Percentiles rank a stretch among this genome's conserved stretches.
Conservation (phyloP, 2,329 filamentous ascomycete genomes). For the Capronia coronata region DNA sequence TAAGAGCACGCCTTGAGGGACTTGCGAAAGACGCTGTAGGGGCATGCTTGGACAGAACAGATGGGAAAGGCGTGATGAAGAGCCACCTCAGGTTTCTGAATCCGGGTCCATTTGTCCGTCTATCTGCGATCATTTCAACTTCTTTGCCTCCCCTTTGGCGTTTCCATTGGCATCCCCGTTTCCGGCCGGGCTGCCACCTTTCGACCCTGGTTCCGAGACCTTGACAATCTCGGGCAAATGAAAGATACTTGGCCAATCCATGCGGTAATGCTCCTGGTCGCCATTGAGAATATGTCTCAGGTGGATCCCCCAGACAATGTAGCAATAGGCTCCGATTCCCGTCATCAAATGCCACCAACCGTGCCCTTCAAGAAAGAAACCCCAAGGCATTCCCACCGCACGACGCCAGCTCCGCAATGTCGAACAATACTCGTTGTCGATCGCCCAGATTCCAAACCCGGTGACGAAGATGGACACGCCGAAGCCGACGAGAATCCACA, state of each 20-base stretch:
- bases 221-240: slow-evolving; percentile 50
- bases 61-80: no score
- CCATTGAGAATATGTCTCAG: slow-evolving; percentile 69
- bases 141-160: slow-evolving; percentile 5
- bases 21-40: no score
- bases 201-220: slow-evolving; percentile 17
- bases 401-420: slow-evolving; percentile 60
- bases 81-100: no score
- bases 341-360: slow-evolving; percentile 79
- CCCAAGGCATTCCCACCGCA: slow-evolving; percentile 69
- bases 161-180: neutral
- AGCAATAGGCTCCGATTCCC: slow-evolving; percentile 73
- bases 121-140: neutral
- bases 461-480: slow-evolving; percentile 66
- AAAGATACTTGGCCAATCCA: slow-evolving; percentile 61
- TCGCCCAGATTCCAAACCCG: slow-evolving; percentile 69
- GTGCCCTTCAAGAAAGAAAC: slow-evolving; percentile 65
- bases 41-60: no score
- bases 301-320: slow-evolving; percentile 79
- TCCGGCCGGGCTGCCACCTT: neutral
- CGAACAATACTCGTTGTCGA: slow-evolving; percentile 72
- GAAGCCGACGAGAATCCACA: slow-evolving; percentile 69
- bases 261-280: slow-evolving; percentile 62
- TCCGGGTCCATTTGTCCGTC: no score
- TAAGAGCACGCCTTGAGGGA: no score